phyloP scores from a whole-genome alignment of 1,284 basidiomycete genomes.

The Apiotrichum montevideense region DNA sequence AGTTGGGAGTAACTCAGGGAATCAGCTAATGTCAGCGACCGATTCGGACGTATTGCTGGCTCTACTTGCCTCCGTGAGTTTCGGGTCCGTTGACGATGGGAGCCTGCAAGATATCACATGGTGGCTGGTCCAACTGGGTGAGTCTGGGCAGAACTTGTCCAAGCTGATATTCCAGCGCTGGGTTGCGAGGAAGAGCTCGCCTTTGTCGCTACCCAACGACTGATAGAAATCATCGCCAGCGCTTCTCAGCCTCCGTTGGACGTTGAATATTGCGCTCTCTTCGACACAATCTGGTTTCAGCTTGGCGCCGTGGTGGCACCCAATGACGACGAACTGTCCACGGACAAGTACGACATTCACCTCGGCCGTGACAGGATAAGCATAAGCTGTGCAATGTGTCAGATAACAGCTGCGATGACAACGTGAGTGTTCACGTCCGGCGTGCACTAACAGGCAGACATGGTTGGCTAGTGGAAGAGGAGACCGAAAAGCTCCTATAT shows the following conservation, averaged over 20 bases:
- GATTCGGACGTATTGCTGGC: background rate
- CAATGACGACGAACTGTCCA: too few species aligned
- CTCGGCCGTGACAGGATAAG: background rate
- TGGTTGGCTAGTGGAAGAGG: background rate
- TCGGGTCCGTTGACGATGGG: background rate
- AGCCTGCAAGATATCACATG: background rate
- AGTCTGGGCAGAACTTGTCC: background rate
- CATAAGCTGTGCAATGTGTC: too few species aligned
- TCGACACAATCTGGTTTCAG: background rate
- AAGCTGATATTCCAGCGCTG: conserved; percentile 1
- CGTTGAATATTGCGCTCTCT: too few species aligned
- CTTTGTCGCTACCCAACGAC: background rate
- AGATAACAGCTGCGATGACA: too few species aligned
- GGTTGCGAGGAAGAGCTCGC: background rate
- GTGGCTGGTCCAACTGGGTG: conserved; percentile 5
- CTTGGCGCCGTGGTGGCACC: background rate
- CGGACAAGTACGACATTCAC: too few species aligned
- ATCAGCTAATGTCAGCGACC: background rate
- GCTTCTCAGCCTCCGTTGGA: too few species aligned
- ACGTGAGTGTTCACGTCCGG: too few species aligned
- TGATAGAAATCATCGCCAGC: background rate
- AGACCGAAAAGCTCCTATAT: background rate
- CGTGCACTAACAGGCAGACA: too few species aligned
- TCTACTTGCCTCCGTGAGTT: background rate
- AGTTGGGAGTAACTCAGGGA: too few species aligned